Base-by-base conservation (phyloP, 2,329 filamentous ascomycete genomes). In the Akanthomyces uredinophilus region DNA sequence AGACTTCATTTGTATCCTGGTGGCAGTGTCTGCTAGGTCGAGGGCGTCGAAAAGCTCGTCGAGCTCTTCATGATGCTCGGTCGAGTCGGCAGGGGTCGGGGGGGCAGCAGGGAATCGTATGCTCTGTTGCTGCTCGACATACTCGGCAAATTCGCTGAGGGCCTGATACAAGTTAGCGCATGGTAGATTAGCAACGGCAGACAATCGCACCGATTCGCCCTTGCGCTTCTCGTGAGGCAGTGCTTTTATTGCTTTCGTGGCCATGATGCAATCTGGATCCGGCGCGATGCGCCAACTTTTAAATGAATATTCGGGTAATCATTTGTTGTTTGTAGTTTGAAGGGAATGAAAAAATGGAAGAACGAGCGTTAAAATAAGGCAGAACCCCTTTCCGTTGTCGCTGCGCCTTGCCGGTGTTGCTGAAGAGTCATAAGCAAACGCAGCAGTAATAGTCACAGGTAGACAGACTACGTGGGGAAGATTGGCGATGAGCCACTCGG, bases 121-220 rank as follows among this genome's bases (percentile, higher is more conserved):
- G 16, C 87, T 87, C 75, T 98, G 95, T 74, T 98, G 93, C 73
- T 92, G 90, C 75, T 98, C 92, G 67, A 97, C 95, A 71, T 97
- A 98, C 71, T 99, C 95, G 74, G 93, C 92, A 73, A 99, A 99
- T 70, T 98, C 95, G 79, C 90, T 95, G 61, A 99, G 83, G 14
- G 94, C 93, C 83, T 84, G 55, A 0, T 5, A 41, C 16, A 14
- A 13, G 10, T 44, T 41, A 52, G 18, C 22, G 20, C 13, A 13
- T 20, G 20, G 7, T 7, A 41, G 27, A 44, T 35, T 64, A 83
- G 64, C 5, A 10, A 8, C 13, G 32, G 6, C 24, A 5, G 18
- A 13, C 1, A 2, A 22, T 13, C 56, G 27, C 84, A 94, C 91
- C 64, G 90, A 86, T 78, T 97, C 93, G 68, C 92, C 92, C 78